These are phyloP conservation scores for Plectosphaerella cucumerina DNA, from an alignment of 2,329 filamentous ascomycete genomes.

Conservation along the genomic window DNA sequence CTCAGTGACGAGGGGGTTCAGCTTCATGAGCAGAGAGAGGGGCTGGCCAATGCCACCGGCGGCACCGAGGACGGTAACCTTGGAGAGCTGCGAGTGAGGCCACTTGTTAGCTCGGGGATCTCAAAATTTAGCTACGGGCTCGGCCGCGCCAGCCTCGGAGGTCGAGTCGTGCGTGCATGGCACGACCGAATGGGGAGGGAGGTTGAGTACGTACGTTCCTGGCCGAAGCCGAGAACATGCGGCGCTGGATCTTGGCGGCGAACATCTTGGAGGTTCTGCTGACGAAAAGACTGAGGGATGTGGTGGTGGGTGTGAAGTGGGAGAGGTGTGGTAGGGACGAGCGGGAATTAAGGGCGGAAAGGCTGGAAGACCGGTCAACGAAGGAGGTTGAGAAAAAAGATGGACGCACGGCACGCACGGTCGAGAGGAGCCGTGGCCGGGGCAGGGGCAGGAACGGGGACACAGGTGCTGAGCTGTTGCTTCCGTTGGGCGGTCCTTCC, in stretches of 20 bases:
- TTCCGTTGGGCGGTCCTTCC: not conserved
- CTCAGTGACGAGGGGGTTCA: slow-evolving; percentile 88
- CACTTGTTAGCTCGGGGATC: slow-evolving; percentile 13
- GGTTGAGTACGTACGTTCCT: slow-evolving; percentile 57
- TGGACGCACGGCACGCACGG: not conserved
- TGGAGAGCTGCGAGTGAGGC: slow-evolving; percentile 67
- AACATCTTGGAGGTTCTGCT: slow-evolving; percentile 60
- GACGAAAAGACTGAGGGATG: not conserved
- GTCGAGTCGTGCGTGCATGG: slow-evolving; percentile 1
- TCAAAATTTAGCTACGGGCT: not conserved
- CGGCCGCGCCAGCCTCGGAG: too few relatives aligned
- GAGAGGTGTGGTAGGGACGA: slow-evolving; percentile 7
- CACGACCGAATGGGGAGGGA: slow-evolving; percentile 8
- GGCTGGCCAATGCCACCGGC: slow-evolving; percentile 98
- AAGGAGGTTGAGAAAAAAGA: slow-evolving; percentile 2
- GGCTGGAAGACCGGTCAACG: slow-evolving; percentile 1
- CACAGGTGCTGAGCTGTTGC: not conserved
- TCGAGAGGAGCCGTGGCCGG: not conserved
- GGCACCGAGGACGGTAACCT: slow-evolving; percentile 96
- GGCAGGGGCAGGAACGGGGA: not conserved
- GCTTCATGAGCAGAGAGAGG: slow-evolving; percentile 95
- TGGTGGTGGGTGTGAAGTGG: slow-evolving; percentile 20
- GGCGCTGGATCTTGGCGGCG: slow-evolving; percentile 66
- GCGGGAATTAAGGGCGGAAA: slow-evolving; percentile 2
- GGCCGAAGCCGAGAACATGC: slow-evolving; percentile 77